Evolutionary conservation across 2,329 filamentous ascomycete genomes (phyloP).

Genomic region (Penicillium hordei): DNA sequence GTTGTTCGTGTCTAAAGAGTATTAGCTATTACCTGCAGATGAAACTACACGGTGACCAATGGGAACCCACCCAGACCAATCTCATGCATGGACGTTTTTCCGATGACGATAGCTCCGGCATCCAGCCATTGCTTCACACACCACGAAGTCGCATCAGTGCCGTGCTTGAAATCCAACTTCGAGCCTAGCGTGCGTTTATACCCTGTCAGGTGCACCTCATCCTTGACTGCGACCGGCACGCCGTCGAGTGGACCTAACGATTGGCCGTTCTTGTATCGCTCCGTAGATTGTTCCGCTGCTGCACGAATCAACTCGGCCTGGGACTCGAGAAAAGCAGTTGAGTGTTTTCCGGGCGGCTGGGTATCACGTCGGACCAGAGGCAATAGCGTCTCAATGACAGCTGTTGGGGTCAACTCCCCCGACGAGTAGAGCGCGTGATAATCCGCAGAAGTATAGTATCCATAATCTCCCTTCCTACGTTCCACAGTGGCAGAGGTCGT

Average conservation of each 20-base stretch:
- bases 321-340: slow-evolving; percentile 70
- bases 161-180: slow-evolving; percentile 55
- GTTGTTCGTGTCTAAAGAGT: slow-evolving; percentile 66
- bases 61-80: slow-evolving; percentile 62
- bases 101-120: slow-evolving; percentile 71
- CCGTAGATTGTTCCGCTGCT: slow-evolving; percentile 71
- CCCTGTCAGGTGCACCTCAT: slow-evolving; percentile 71
- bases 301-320: slow-evolving; percentile 62
- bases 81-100: slow-evolving; percentile 79
- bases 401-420: slow-evolving; percentile 67
- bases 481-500: slow-evolving; percentile 29
- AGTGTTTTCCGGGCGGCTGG: slow-evolving; percentile 59
- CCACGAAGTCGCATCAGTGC: slow-evolving; percentile 62
- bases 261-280: slow-evolving; percentile 66
- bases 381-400: slow-evolving; percentile 70
- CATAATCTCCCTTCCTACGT: slow-evolving; percentile 36
- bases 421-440: slow-evolving; percentile 74
- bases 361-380: slow-evolving; percentile 65
- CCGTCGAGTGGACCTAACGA: slow-evolving; percentile 73
- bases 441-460: slow-evolving; percentile 71
- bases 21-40: slow-evolving; percentile 1
- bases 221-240: slow-evolving; percentile 79
- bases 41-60: not conserved
- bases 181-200: slow-evolving; percentile 68
- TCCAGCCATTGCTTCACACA: slow-evolving; percentile 70